A percentile compares a stretch with the other conserved stretches of the same genome.
These are phyloP conservation scores for Myxozyma monticola DNA, from an alignment of 805 yeast species.

Conservation along the genomic window DNA sequence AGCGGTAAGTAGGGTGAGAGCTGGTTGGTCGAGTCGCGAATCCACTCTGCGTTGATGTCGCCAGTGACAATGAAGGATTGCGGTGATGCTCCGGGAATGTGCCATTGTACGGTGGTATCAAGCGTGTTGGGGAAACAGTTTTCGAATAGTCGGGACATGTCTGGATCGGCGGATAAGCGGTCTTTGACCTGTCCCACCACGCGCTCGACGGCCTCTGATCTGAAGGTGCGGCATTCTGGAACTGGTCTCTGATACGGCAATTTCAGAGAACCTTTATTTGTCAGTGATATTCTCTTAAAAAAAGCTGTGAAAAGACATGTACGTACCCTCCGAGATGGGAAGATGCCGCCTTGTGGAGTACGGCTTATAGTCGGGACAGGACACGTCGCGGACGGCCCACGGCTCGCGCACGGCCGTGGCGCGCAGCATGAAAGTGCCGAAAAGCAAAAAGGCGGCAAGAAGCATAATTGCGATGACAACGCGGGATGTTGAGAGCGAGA, in stretches of 20 bases:
- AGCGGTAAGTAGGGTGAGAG: slow-evolving; percentile 71
- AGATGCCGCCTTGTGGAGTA: slow-evolving; percentile 29
- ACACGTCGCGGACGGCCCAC: slow-evolving; percentile 26
- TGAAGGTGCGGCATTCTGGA: slow-evolving; percentile 69
- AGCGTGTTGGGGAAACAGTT: slow-evolving; percentile 84
- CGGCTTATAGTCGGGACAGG: slow-evolving; percentile 28
- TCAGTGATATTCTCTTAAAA: too few species aligned
- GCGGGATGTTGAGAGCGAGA: neutral
- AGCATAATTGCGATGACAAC: slow-evolving; percentile 6
- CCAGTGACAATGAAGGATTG: slow-evolving; percentile 84
- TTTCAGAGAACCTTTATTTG: slow-evolving; percentile 50
- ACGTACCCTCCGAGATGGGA: slow-evolving; percentile 24
- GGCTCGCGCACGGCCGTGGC: slow-evolving; percentile 20
- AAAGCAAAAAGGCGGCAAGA: slow-evolving; percentile 5
- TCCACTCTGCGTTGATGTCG: slow-evolving; percentile 92
- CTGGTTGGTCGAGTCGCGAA: slow-evolving; percentile 84
- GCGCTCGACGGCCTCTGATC: slow-evolving; percentile 59
- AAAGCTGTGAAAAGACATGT: too few species aligned
- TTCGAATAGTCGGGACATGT: slow-evolving; percentile 72
- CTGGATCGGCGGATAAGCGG: slow-evolving; percentile 54
- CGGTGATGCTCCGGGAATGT: slow-evolving; percentile 44
- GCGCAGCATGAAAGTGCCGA: neutral
- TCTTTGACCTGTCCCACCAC: slow-evolving; percentile 54
- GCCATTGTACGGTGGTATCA: slow-evolving; percentile 85
- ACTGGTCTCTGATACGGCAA: slow-evolving; percentile 79